Evolutionary conservation across 805 yeast species (phyloP), one percentile per base, ranked within the genome.

Genomic region (Schwanniomyces yamadae): DNA sequence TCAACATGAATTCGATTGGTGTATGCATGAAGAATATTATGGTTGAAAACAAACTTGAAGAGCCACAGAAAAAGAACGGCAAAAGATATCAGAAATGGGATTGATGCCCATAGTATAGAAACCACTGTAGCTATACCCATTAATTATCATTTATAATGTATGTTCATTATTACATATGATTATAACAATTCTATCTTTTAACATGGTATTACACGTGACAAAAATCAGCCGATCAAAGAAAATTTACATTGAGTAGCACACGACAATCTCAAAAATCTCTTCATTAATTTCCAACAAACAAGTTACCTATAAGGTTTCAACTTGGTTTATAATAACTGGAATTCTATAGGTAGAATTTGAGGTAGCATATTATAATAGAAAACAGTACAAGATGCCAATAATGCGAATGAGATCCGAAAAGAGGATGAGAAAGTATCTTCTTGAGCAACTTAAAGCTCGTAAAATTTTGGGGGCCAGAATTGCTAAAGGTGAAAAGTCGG

Each of bases 341-440:
- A n/a, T n/a, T n/a, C n/a, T n/a, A n/a, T n/a, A n/a, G n/a, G n/a
- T n/a, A n/a, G n/a, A n/a, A n/a, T n/a, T n/a, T n/a, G n/a, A n/a
- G n/a, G n/a, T 16, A 5, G 8, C 12, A 28, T 28, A 18, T 12
- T 19, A 28, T 27, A 27, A n/a, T 28, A 28, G n/a, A 19, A 28
- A 13, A 14, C 17, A 23, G 23, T 22, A 34, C 56, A 58, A 47
- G 30, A 63, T 60, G 66, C 55, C 59, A 31, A 41, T 44, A 42
- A 63, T 63, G 65, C 59, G 57, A 36, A 52, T 63, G 49, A 61
- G 71, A 48, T 59, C 71, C 19, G 74, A 67, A 48, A 68, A 68
- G 62, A 64, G 58, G 59, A 68, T 68, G 72, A 59, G 73, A 48
- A 67, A 68, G 58, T 64, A 55, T 50, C 70, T 68, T 50, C 51